Base-by-base conservation (phyloP, 495 filamentous ascomycete species). In the Penicillium bialowiezense region DNA sequence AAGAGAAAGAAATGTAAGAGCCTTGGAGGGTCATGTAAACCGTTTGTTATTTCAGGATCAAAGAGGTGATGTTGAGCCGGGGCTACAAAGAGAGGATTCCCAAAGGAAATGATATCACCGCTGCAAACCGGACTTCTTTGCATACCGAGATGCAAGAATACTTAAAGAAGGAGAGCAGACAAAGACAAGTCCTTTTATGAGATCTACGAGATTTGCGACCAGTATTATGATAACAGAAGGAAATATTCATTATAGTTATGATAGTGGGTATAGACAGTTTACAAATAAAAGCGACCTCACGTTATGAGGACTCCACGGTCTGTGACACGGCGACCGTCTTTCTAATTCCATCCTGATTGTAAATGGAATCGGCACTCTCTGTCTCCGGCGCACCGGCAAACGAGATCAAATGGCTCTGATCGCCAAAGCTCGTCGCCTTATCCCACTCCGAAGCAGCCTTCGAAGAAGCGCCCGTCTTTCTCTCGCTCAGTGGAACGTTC, bases 271-370 rank as follows among this genome's bases (percentile, higher is more conserved):
- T 48, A 15, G 37, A 31, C 9, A 19, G 21, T 4, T 7, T 13
- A 12, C 5, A 18, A 18, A 5, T 1, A 48, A 7, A 21, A 5
- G 5, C 15, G 17, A 38, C 35, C 18, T 49, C 44, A n/a, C 28
- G 35, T 37, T 47, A 49, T 13, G 47, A 24, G n/a, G 38, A 52
- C 46, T 71, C 68, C 12, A 72, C 58, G 5, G 69, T 72, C 15
- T 61, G 69, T 33, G 55, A 57, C 10, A 72, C 67, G 31, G 65
- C 66, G 5, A 70, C 58, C n/a, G 64, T 70, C 52, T 70, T 73
- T 21, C 62, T 50, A 26, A 71, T 73, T 3, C 64, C 59, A 10
- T 56, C 56, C 5, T 51, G 49, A 20, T 51, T 48, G 20, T 40
- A 43, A 12, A 44, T 31, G 6, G 54, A 40, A 5, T 52, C 59